Base-by-base conservation (phyloP, 352 stramenopile genomes). In the Phytophthora chlamydospora region DNA sequence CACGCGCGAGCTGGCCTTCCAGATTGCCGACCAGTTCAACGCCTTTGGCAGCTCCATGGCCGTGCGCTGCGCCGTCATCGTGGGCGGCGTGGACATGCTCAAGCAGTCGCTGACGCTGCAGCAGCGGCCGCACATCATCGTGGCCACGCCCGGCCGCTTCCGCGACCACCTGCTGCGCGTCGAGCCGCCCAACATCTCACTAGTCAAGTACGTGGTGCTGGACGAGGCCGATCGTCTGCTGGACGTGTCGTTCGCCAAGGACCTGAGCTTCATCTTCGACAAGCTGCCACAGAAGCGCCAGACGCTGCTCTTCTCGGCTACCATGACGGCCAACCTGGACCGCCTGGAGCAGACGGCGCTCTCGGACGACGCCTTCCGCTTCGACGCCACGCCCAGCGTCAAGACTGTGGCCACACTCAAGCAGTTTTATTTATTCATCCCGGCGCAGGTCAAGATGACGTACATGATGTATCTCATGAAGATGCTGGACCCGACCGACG, bases 341-440 rank as follows among this genome's bases (percentile, higher is more conserved):
- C 65, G 73, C n/a, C 62, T 96, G 4, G 85, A 94, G 70, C 68
- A 78, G 14, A 85, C 91, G 45, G 84, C 85, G 42, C 70, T 95
- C 36, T 85, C 73, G 9, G 46, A 69, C 11, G 48, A 77, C 21
- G 71, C 69, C 19, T 92, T 90, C 68, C 77, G 76, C 32, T 95
- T 90, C 42, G 83, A 96, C 36, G 84, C 75, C 5, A 94, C 79
- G 24, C 77, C 81, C 9, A 90, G 82, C 21, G 62, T 91, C 45
- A 96, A 95, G 63, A 97, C 98, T 11, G 95, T 98, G 43, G 66
- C 81, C 29, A 96, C 91, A 31, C 78, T 99, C 8, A 92, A 96
- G 49, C 96, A 99, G 80, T 85, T 97, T 74, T 99, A 99, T 76
- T 81, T 99, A 61, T 98, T 99, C 70, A 98, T 99, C 73, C 97